Base-by-base conservation (phyloP, 192 early-diverging fungal genomes). In the Phlyctochytrium arcticum region DNA sequence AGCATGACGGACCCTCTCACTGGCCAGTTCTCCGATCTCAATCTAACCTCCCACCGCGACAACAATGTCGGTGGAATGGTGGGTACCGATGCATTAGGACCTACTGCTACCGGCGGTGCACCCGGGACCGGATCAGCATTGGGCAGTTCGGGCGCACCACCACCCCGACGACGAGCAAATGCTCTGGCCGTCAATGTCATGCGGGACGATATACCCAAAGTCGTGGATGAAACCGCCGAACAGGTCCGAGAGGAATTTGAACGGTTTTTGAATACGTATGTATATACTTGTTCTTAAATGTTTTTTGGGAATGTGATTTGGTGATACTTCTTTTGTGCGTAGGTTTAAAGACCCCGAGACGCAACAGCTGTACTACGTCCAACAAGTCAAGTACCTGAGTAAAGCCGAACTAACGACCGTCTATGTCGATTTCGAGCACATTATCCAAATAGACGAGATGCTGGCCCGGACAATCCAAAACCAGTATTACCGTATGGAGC, bases 361-460 rank as follows among this genome's bases (percentile, higher is more conserved):
- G 35, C 62, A 66, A 23, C 74, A n/a, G n/a, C n/a, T n/a, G n/a
- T n/a, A 54, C 5, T 94, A 94, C 58, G 67, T 90, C 57, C 73
- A 78, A 44, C 89, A 93, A 79, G 62, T 89, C 29, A 73, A 76
- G 31, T 53, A 78, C 50, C 70, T 93, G 65, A 69, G 74, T 4
- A 59, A 77, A 33, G 69, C 80, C 35, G 83, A 87, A 46, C 72
- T 76, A 30, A 79, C 81, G 24, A 91, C 90, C 2, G 49, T 94
- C 35, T 88, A 85, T 62, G 88, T 95, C 12, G 87, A 92, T 66
- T 92, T 85, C 66, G 64, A 36, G 12, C 87, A 94, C 62, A 24
- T 93, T 37, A 58, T 81, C 63, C 56, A 48, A 21, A 68, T 60
- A 9, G 79, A 88, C 44, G 79, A 87, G 55, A 67, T 78, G 6